Evolutionary conservation across 371 early-diverging fungal species (phyloP).

Genomic region (Coemansia sp.): DNA sequence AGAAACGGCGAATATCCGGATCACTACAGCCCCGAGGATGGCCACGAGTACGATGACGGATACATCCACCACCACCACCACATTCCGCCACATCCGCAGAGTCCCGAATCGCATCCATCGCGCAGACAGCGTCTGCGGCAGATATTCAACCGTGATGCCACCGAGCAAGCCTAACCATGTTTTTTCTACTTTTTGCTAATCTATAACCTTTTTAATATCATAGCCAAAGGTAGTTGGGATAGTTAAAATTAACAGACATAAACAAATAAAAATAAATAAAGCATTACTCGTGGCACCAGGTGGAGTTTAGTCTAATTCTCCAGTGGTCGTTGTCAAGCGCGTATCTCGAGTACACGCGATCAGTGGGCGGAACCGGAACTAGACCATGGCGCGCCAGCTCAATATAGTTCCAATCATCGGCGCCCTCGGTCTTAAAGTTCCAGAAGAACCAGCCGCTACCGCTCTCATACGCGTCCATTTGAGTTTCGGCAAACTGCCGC

Average conservation of each 20-base stretch:
- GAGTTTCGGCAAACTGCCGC: conserved; percentile 46
- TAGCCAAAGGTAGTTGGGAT: neutral
- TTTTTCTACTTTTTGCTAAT: neutral
- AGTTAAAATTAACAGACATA: neutral
- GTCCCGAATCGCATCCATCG: conserved; percentile 11
- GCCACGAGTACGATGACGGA: neutral
- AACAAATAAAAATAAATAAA: neutral
- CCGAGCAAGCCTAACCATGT: neutral
- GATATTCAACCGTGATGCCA: conserved; percentile 5
- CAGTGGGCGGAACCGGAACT: conserved; percentile 44
- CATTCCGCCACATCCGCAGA: neutral
- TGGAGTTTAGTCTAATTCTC: conserved; percentile 31
- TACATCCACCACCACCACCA: neutral
- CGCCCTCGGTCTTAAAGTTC: conserved; percentile 54
- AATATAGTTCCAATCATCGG: conserved; percentile 54
- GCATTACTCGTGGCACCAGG: conserved; percentile 24
- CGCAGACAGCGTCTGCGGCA: conserved; percentile 33
- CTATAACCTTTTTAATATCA: neutral
- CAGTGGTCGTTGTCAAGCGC: conserved; percentile 34
- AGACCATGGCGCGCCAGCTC: conserved; percentile 50
- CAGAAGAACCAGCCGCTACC: conserved; percentile 56
- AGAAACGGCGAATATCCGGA: neutral
- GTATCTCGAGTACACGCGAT: conserved; percentile 45
- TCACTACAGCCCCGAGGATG: conserved; percentile 2
- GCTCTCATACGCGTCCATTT: conserved; percentile 52